Percentiles rank a stretch among this genome's conserved stretches.
Conservation (phyloP, 805 yeast species). For the Hanseniaspora valbyensis region DNA sequence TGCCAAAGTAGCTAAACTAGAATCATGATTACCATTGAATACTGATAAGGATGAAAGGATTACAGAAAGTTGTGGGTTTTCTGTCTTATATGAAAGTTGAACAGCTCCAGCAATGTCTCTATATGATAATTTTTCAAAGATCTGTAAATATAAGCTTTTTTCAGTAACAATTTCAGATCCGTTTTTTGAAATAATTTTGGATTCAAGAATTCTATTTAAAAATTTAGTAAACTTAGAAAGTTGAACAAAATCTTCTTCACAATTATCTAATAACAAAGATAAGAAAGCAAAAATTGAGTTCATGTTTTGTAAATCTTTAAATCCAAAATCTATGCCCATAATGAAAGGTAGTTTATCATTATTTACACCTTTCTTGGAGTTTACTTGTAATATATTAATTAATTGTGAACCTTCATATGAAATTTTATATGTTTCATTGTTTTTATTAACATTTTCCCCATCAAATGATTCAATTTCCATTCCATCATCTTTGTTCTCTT, state of each 20-base stretch:
- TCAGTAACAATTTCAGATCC: background rate
- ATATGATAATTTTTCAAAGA: background rate
- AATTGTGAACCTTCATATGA: background rate
- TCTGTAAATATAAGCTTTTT: background rate
- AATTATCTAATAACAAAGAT: background rate
- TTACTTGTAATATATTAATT: background rate
- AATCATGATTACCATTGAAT: background rate
- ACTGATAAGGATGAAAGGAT: background rate
- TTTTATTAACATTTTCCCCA: background rate
- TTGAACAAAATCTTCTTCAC: background rate
- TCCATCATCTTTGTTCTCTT: background rate
- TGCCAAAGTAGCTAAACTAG: background rate
- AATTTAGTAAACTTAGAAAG: background rate
- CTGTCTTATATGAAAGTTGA: background rate
- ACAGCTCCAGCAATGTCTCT: conserved; percentile 5
- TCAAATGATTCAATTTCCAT: no score
- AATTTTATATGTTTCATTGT: background rate
- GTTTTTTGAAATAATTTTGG: background rate
- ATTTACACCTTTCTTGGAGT: background rate
- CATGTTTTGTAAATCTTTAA: background rate
- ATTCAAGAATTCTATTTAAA: background rate
- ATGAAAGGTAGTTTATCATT: background rate
- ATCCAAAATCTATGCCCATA: background rate
- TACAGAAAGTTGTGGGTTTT: background rate
- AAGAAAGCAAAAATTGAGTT: background rate